Base-by-base conservation (phyloP, 805 yeast genomes). In the Ogataea methanolica region DNA sequence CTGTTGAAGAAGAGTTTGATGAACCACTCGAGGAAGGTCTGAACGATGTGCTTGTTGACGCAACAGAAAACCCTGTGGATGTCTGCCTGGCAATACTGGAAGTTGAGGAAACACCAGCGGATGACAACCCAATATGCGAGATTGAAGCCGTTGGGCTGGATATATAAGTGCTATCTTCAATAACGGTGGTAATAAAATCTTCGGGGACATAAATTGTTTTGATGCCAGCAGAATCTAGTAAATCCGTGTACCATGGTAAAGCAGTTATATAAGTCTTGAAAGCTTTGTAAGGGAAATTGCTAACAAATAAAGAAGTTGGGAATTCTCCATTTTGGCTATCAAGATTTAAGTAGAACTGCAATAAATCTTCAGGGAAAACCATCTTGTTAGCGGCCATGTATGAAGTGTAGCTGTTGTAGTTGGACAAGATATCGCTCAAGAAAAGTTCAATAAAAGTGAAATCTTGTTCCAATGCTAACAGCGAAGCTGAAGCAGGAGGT, bases 201-300 rank as follows among this genome's bases (percentile, higher is more conserved):
- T 49, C 46, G 1, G 72, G 69, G 9, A 56, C 48, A 39, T 58
- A 61, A 17, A 65, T 50, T 5, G 60, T 53, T 3, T 70, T 48
- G 6, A 45, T 50, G 2, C 57, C 57, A 2, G 56, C 67, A 2
- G 51, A 61, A 1, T 45, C 17, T 8, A 68, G 43, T 37, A 66
- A 47, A 2, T 60, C 51, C 3, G 59, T 33, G 42, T 67, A 62
- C 71, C 72, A 67, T 1, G 70, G 71, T 44, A 69, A 65, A 4
- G 56, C 61, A 6, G 62, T 48, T 16, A 63, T 52, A 39, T 56
- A 65, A 2, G 68, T 62, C n/a, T 58, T 29, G 47, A 68, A 68
- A 8, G 55, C 62, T 2, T 61, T 53, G 46, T 67, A 57, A 23
- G 73, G 73, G 45, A 68, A 68, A 1, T 44, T 39, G n/a, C 52